Evolutionary conservation across 1,284 basidiomycete genomes (phyloP).

Genomic region (Puccinia hordei): DNA sequence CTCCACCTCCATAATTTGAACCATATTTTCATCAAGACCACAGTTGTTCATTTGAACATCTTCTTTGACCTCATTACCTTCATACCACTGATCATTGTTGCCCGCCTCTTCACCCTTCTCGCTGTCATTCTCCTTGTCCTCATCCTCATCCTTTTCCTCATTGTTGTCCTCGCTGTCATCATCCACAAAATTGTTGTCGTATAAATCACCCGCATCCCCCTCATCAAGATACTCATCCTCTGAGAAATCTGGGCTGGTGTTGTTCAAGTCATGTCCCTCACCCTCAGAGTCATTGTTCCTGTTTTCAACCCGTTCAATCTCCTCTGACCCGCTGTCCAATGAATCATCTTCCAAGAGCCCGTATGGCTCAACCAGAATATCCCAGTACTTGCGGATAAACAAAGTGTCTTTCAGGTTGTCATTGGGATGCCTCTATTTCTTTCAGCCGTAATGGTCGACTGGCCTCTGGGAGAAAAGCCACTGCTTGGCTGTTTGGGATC

Average conservation of each 20-base stretch:
- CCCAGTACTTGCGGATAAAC: too few relatives aligned
- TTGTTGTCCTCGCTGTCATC: background rate
- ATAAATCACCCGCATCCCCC: background rate
- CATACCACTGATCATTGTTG: background rate
- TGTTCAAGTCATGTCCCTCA: background rate
- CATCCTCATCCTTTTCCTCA: background rate
- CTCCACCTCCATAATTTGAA: background rate
- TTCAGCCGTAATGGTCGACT: too few relatives aligned
- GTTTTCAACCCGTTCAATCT: too few relatives aligned
- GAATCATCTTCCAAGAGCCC: too few relatives aligned
- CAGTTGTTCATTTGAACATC: background rate
- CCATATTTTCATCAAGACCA: background rate
- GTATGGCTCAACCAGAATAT: too few relatives aligned
- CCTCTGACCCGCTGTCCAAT: too few relatives aligned
- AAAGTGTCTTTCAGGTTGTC: too few relatives aligned
- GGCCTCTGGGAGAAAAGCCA: too few relatives aligned
- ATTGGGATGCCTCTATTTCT: too few relatives aligned
- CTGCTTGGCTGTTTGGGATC: too few relatives aligned
- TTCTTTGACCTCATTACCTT: background rate
- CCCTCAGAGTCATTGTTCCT: background rate
- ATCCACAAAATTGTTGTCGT: constrained; percentile 2
- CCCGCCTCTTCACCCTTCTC: too few relatives aligned
- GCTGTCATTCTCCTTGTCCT: background rate
- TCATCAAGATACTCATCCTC: background rate
- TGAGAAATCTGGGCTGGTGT: background rate